phyloP scores from a whole-genome alignment of 2,329 filamentous ascomycete species.

The Colletotrichum chlorophyti region DNA sequence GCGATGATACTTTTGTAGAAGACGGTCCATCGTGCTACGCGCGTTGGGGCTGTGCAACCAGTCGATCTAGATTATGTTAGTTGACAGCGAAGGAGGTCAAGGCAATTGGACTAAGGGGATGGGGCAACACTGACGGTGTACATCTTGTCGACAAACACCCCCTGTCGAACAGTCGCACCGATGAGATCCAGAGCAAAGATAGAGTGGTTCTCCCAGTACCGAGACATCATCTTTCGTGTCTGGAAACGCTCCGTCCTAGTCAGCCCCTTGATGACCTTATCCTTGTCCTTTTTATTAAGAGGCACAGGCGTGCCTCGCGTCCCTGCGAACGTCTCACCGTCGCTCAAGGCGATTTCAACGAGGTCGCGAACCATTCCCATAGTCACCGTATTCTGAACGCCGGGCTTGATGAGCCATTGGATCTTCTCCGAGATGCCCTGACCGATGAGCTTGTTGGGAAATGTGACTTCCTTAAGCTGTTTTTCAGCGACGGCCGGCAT shows the following conservation, averaged over 20 bases:
- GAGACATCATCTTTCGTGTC: constrained; percentile 71
- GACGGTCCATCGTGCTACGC: constrained; percentile 66
- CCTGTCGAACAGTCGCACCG: constrained; percentile 71
- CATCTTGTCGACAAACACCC: constrained; percentile 76
- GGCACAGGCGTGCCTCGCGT: not conserved
- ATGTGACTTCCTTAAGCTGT: constrained; percentile 45
- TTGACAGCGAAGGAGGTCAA: not conserved
- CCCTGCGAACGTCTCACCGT: constrained; percentile 30
- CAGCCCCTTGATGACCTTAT: not conserved
- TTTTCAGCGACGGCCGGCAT: constrained; percentile 44
- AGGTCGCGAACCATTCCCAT: constrained; percentile 59
- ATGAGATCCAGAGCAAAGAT: constrained; percentile 70
- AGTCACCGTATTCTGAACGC: constrained; percentile 39
- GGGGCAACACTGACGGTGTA: constrained; percentile 45
- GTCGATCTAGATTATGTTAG: constrained; percentile 56
- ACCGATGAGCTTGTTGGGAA: constrained; percentile 66
- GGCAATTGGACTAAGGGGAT: not conserved
- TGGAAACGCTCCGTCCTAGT: not conserved
- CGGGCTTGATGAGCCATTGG: constrained; percentile 43
- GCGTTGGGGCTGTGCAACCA: constrained; percentile 78
- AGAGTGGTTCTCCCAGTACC: constrained; percentile 74
- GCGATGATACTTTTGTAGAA: constrained; percentile 69
- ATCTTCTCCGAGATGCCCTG: constrained; percentile 51
- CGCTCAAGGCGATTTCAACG: constrained; percentile 54
- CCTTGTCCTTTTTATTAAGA: constrained; percentile 44